Base-by-base conservation (phyloP, 2,329 filamentous ascomycete species). In the Fusarium sp. region DNA sequence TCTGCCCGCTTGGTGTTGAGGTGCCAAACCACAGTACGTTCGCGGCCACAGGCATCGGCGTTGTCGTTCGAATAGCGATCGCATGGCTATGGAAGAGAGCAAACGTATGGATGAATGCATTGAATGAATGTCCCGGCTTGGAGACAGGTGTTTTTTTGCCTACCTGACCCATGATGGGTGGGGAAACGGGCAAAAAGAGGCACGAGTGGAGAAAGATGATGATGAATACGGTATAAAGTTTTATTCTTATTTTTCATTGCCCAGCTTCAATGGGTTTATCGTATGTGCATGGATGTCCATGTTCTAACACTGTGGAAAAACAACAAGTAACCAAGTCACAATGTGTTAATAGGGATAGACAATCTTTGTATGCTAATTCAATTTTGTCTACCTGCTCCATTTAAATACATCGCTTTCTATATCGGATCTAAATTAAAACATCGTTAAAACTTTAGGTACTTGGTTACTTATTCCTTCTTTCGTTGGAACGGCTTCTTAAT, bases 401-500 rank as follows among this genome's bases (percentile, higher is more conserved):
- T 15, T 25, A 3, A 52, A 43, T 10, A 55, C 25, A n/a, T 43
- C 47, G 35, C 35, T n/a, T 49, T 25, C 20, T 17, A 41, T 41
- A 25, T 30, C 22, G 17, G 6, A 13, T 35, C 19, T 44, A 48
- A 41, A 11, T 20, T 7, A 11, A 22, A 40, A 45, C 27, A 22
- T 6, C 22, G 32, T 50, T 30, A 30, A 40, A 40, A 11, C 5
- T 17, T 20, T 30, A 27, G 8, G 6, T 19, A 37, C 13, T n/a
- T 23, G 23, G 6, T 5, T 19, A 37, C 13, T 49, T 22, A 53
- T 47, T 53, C 67, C 23, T 49, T 58, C 65, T 70, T 68, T 41
- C 23, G 50, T 23, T 71, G 68, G 35, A 71, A 71, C 23, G 62
- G 66, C 56, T 62, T 67, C 53, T 71, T 71, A n/a, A 71, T 41